phyloP scores from a whole-genome alignment of 1,284 basidiomycete species.

The Bjerkandera adusta region DNA sequence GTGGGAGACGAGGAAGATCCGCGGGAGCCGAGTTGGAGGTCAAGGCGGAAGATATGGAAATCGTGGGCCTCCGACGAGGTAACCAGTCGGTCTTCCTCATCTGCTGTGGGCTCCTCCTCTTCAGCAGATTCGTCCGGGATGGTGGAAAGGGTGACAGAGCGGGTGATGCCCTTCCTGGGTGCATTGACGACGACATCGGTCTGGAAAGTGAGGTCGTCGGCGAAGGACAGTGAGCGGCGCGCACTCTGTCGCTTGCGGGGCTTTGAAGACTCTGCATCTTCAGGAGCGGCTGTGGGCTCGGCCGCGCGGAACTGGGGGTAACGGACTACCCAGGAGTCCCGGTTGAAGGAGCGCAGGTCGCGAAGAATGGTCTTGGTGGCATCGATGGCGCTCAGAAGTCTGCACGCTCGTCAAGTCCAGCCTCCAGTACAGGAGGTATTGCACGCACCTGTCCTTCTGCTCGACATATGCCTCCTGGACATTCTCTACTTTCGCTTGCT shows the following conservation, averaged over 20 bases:
- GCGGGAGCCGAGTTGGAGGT: constrained; percentile 86
- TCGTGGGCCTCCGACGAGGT: constrained; percentile 47
- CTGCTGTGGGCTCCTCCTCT: constrained; percentile 28
- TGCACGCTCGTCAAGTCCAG: constrained; percentile 29
- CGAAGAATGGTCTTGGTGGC: constrained; percentile 67
- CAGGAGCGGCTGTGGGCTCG: constrained; percentile 29
- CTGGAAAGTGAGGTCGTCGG: constrained; percentile 70
- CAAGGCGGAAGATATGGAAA: constrained; percentile 87
- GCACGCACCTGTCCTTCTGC: constrained; percentile 63
- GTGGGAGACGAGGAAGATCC: constrained; percentile 70
- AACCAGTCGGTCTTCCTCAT: constrained; percentile 40
- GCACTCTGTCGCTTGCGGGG: constrained; percentile 36
- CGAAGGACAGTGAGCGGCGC: constrained; percentile 77
- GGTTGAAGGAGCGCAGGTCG: constrained; percentile 82
- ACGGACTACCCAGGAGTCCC: constrained; percentile 81
- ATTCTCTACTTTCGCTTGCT: constrained; percentile 39
- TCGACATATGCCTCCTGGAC: constrained; percentile 73
- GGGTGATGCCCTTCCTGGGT: constrained; percentile 46
- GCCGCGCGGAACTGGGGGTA: constrained; percentile 73
- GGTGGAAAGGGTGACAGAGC: constrained; percentile 55
- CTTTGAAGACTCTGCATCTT: constrained; percentile 28
- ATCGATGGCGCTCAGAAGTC: constrained; percentile 75
- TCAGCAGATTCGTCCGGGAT: constrained; percentile 38
- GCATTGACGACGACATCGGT: constrained; percentile 66
- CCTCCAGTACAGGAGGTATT: not conserved